Percentiles rank a stretch among this genome's conserved stretches.
These are phyloP conservation scores for Knoxia roxburghii DNA, from an alignment of 257 asterid species.

Conservation along the genomic window DNA sequence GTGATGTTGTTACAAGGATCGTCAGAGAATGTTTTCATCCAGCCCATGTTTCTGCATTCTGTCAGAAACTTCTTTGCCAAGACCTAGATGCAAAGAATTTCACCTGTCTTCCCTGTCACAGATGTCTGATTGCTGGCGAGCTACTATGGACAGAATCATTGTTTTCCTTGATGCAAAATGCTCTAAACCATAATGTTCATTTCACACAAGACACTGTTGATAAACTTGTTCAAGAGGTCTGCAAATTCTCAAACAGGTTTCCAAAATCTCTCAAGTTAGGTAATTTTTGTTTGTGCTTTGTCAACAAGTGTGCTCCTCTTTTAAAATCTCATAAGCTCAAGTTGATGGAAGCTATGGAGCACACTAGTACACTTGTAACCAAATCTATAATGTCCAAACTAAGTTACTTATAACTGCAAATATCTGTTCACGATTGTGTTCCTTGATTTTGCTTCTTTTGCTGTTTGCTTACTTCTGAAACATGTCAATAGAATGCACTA, in stretches of 20 bases:
- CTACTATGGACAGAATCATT: conserved; percentile 65
- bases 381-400: conserved; percentile 61
- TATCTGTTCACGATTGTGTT: neutral
- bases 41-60: conserved; percentile 60
- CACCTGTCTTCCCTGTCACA: conserved; percentile 57
- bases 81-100: conserved; percentile 30
- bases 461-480: neutral
- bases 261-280: conserved; percentile 63
- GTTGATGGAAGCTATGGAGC: conserved; percentile 48
- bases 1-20: conserved; percentile 55
- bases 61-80: conserved; percentile 44
- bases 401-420: conserved; percentile 36
- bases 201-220: conserved; percentile 38
- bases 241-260: conserved; percentile 35
- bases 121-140: conserved; percentile 30
- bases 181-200: conserved; percentile 30
- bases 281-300: conserved; percentile 60
- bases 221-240: conserved; percentile 38
- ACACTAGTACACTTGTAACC: conserved; percentile 53
- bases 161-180: conserved; percentile 44
- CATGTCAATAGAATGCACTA: neutral
- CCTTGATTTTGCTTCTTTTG: neutral
- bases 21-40: conserved; percentile 63
- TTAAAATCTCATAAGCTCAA: conserved; percentile 47
- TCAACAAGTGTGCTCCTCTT: conserved; percentile 53